These are phyloP conservation scores for Exophiala bonariae DNA, from an alignment of 2,329 filamentous ascomycete genomes.

Conservation along the genomic window DNA sequence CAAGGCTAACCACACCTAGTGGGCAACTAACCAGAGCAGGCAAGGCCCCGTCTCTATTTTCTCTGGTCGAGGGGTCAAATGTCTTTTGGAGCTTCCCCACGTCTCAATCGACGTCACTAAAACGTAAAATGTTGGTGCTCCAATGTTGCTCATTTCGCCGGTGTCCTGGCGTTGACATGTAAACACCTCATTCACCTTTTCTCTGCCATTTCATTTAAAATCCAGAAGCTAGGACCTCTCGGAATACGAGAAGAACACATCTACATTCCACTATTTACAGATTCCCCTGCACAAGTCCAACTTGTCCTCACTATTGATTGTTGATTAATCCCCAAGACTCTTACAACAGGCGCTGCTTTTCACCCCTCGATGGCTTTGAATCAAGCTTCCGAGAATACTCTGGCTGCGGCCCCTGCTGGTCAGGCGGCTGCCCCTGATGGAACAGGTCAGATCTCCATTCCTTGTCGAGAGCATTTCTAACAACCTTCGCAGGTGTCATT, in stretches of 20 bases:
- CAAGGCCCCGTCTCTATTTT: no score
- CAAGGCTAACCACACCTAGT: no score
- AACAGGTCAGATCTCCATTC: slow-evolving; percentile 24
- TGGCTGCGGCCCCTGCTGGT: slow-evolving; percentile 27
- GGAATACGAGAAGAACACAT: no score
- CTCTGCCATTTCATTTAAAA: no score
- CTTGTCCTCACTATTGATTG: no score
- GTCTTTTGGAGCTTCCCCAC: slow-evolving; percentile 6
- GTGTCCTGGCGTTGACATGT: not conserved
- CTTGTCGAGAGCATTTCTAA: slow-evolving; percentile 5
- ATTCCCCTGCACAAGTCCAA: no score
- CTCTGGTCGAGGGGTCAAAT: no score
- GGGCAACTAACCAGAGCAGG: no score
- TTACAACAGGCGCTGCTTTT: not conserved
- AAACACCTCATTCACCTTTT: not conserved
- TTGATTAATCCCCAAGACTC: not conserved
- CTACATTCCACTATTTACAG: no score
- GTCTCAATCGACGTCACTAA: slow-evolving; percentile 4
- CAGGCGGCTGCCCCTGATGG: slow-evolving; percentile 31
- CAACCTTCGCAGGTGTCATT: slow-evolving; percentile 67
- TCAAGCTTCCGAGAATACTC: slow-evolving; percentile 32
- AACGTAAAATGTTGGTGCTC: slow-evolving; percentile 4
- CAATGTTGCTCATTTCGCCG: slow-evolving; percentile 1
- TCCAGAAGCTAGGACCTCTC: no score
- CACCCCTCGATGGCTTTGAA: slow-evolving; percentile 27